A percentile compares a stretch with the other conserved stretches of the same genome.
These are phyloP conservation scores for Scheffersomyces quercinus DNA, from an alignment of 1,139 yeast genomes.

Conservation along the genomic window DNA sequence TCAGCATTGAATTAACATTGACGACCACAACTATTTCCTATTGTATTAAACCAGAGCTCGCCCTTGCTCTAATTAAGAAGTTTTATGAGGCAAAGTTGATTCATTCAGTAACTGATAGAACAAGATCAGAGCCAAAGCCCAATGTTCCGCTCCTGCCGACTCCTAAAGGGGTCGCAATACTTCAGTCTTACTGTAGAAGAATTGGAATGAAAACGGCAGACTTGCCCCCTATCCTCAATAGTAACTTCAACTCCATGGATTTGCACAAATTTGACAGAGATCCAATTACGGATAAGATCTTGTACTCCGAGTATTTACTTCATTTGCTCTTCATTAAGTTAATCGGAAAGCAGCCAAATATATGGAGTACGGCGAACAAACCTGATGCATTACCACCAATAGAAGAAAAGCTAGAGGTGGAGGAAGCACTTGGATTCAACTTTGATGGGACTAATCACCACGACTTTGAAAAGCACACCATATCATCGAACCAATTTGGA, in stretches of 20 bases:
- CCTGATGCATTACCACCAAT: slow-evolving; percentile 21
- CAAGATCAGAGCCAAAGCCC: slow-evolving; percentile 48
- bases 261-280: slow-evolving; percentile 71
- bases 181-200: slow-evolving; percentile 59
- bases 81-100: slow-evolving; percentile 69
- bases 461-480: not conserved
- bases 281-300: slow-evolving; percentile 56
- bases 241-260: slow-evolving; percentile 70
- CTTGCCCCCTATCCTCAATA: slow-evolving; percentile 49
- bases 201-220: slow-evolving; percentile 49
- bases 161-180: slow-evolving; percentile 81
- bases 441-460: not conserved
- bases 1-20: slow-evolving; percentile 48
- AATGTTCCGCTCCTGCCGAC: slow-evolving; percentile 71
- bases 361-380: slow-evolving; percentile 58
- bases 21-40: slow-evolving; percentile 64
- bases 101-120: slow-evolving; percentile 77
- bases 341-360: slow-evolving; percentile 68
- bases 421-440: slow-evolving; percentile 1
- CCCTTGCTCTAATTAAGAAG: slow-evolving; percentile 47
- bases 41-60: slow-evolving; percentile 54
- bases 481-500: not conserved
- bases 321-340: slow-evolving; percentile 62
- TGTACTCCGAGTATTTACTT: slow-evolving; percentile 66
- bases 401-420: not conserved